Percentiles rank a stretch among this genome's conserved stretches.
Conservation (phyloP, 129 eudicot genomes). For the Logfia minima region DNA sequence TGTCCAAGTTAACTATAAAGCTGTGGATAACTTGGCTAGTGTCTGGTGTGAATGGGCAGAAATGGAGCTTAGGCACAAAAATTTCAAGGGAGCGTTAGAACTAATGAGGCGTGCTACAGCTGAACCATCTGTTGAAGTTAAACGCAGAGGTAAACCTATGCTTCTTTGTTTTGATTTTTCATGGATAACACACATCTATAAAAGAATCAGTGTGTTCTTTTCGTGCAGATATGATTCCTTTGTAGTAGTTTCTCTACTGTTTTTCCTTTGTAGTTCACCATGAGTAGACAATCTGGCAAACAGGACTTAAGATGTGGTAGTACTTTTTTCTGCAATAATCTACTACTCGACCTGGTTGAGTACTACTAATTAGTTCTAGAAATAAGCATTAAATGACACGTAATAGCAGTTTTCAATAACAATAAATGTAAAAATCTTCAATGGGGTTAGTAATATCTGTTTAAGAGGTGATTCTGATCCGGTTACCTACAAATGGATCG, state of each 20-base stretch:
- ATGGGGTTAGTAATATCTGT: background rate
- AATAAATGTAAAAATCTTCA: background rate
- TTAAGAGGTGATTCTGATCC: background rate
- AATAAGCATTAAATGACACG: background rate
- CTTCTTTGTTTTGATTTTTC: background rate
- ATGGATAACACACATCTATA: background rate
- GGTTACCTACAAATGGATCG: background rate
- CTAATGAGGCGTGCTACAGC: constrained; percentile 94
- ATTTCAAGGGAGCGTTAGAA: constrained; percentile 70
- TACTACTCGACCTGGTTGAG: background rate
- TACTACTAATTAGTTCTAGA: background rate
- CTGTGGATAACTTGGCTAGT: constrained; percentile 88
- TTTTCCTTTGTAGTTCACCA: background rate
- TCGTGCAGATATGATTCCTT: background rate
- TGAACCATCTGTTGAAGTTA: constrained; percentile 91
- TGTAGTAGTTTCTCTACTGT: constrained; percentile 3
- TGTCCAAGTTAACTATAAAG: constrained; percentile 87
- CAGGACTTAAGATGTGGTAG: background rate
- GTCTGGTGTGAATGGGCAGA: constrained; percentile 99
- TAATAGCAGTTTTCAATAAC: background rate
- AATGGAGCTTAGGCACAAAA: constrained; percentile 82
- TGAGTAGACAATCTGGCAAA: background rate
- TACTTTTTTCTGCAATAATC: background rate
- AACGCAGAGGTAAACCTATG: constrained; percentile 69
- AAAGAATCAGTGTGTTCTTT: background rate